Base-by-base conservation (phyloP, 768 basidiomycete species). In the Xanthoconium stramineum region DNA sequence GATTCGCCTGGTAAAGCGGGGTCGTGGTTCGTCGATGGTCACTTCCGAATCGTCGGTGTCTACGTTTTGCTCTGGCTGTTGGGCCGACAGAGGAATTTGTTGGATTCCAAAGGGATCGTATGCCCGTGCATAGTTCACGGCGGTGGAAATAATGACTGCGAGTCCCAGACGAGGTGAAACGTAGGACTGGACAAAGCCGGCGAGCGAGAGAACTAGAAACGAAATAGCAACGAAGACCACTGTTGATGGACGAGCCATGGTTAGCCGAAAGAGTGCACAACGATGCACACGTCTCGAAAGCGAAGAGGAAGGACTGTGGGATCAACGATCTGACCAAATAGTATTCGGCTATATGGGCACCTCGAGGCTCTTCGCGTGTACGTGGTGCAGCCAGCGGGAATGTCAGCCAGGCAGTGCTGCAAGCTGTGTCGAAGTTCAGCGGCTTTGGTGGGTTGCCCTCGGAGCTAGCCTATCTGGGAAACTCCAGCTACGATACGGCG, bases 1-100 rank as follows among this genome's bases (percentile, higher is more conserved):
- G 24, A 98, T 89, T 58, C 82, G 83, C 38, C 65, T 66, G 30
- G 64, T 53, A 55, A 72, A 75, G 33, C 65, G 65, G 20, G 72
- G 72, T 36, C 69, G 67, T 30, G 70, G 69, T 46, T 69, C 58
- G 5, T 37, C 44, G 20, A 60, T 29, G 36, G n/a, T 53, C 7
- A 32, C 49, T 48, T 68, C 54, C 9, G 52, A 24, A 37, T 62
- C 54, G 38, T 57, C 48, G 11, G 24, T 28, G 29, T 51, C 58
- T 44, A 32, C 20, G 36, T 56, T 24, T 36, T 56, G 44, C 50
- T 49, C 8, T 1, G 54, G 48, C 30, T 54, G 42, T 47, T 57
- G 57, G 45, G 12, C 29, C 20, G 53, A 52, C 43, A 61, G 48
- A 14, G 56, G 59, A 17, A 38, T 20, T 58, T 64, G 55, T 38